Base-by-base conservation (phyloP, 2,329 filamentous ascomycete genomes). In the Botryotinia calthae region DNA sequence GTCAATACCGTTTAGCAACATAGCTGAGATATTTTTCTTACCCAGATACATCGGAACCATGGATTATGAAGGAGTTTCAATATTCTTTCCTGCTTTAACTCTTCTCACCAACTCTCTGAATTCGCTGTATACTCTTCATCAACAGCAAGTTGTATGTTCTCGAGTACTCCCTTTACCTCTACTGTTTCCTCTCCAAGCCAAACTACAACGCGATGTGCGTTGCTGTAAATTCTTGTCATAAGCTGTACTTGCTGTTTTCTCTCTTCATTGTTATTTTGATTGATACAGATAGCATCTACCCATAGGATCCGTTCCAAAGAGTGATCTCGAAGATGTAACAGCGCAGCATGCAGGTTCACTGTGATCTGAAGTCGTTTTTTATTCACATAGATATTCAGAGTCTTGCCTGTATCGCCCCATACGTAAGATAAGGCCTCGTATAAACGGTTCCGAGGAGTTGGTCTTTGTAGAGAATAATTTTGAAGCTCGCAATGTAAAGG, bases 21-120 rank as follows among this genome's bases (percentile, higher is more conserved):
- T 12, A 3, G 1, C 22, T 48, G 3, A 25, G 46, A 25, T 25
- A 5, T 46, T 1, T 42, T 63, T 1, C 40, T 64, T 6, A 64
- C 62, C 62, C 62, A 64, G 40, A 64, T 64, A 12, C 40, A 40
- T 5, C 28, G 34, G 0, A 64, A 64, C 62, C 40, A 64, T 64
- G 25, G 25, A 14, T 40, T 37, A 5, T 12, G 20, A 31, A 64
- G 62, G 3, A 64, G 7, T 1, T 28, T n/a, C 4, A 46, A 0
- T 25, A 64, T 12, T 9, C 8, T 0, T 18, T 64, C 0, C 12
- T 31, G 0, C 9, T 64, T 44, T 0, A 42, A 8, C 37, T 9
- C 2, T 40, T 64, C 18, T 5, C 4, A 5, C 34, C 34, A 34
- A 34, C 34, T 34, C 34, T 34, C 34, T 34, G 34, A 5, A 34